Conservation (phyloP, 768 basidiomycete species). For the Lactarius akahatsu region DNA sequence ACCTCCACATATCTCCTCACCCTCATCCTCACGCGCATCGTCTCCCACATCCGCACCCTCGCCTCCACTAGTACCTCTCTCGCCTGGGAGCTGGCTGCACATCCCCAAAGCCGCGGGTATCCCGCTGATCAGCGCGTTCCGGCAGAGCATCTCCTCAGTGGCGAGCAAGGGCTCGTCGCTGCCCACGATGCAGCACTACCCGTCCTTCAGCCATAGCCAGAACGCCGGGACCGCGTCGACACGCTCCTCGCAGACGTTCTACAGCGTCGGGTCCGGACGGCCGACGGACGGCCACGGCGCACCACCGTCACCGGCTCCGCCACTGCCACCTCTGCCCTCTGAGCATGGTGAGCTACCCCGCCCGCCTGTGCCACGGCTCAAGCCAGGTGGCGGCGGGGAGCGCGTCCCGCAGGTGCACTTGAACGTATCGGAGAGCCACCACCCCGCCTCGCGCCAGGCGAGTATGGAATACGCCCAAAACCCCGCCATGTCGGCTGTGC, state of each 20-base stretch:
- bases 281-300: background rate
- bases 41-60: background rate
- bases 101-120: constrained; percentile 23
- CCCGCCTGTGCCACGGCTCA: constrained; percentile 9
- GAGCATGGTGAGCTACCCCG: constrained; percentile 21
- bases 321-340: background rate
- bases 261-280: constrained; percentile 13
- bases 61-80: constrained; percentile 8
- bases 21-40: background rate
- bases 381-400: constrained; percentile 18
- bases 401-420: constrained; percentile 16
- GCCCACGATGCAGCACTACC: constrained; percentile 29
- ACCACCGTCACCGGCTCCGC: background rate
- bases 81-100: constrained; percentile 27
- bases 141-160: constrained; percentile 24
- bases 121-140: constrained; percentile 30
- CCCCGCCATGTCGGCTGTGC: constrained; percentile 3
- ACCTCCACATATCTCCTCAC: background rate
- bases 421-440: background rate
- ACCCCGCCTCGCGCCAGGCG: constrained; percentile 22
- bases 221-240: constrained; percentile 15
- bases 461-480: constrained; percentile 23
- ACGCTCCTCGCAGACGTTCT: constrained; percentile 24
- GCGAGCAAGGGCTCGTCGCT: constrained; percentile 16
- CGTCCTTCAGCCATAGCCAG: constrained; percentile 19